Percentiles rank a stretch among this genome's conserved stretches.
Conservation (phyloP, 495 filamentous ascomycete species). For the Rhypophila decipiens region DNA sequence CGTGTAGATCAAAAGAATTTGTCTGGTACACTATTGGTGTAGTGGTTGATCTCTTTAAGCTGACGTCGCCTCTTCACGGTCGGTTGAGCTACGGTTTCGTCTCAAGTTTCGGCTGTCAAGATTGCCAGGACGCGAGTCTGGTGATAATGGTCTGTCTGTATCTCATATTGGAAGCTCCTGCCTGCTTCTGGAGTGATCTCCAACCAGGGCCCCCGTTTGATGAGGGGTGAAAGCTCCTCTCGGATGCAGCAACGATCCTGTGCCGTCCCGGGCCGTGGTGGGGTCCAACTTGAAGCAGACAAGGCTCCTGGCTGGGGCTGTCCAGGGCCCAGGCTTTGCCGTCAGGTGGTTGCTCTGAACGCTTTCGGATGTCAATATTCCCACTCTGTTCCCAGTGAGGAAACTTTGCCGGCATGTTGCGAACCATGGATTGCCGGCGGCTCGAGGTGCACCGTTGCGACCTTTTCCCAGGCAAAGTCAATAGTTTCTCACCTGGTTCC, state of each 20-base stretch:
- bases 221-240: neutral
- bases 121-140: neutral
- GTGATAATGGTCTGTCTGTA: neutral
- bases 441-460: neutral
- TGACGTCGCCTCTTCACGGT: too few relatives aligned
- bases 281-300: neutral
- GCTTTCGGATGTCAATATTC: too few relatives aligned
- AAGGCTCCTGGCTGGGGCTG: too few relatives aligned
- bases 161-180: neutral
- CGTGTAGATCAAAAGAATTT: too few relatives aligned
- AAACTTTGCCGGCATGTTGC: neutral
- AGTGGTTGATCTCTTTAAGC: too few relatives aligned
- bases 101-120: neutral
- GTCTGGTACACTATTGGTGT: too few relatives aligned
- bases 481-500: too few relatives aligned
- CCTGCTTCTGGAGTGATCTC: neutral
- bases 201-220: neutral
- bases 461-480: too few relatives aligned
- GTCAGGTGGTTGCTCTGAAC: too few relatives aligned
- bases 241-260: neutral
- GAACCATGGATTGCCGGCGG: conserved; percentile 1
- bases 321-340: too few relatives aligned
- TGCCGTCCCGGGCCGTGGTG: conserved; percentile 7
- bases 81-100: neutral
- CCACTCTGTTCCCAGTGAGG: neutral